Base-by-base conservation (phyloP, 805 yeast genomes). In the Pichia nanzhaoensis region DNA sequence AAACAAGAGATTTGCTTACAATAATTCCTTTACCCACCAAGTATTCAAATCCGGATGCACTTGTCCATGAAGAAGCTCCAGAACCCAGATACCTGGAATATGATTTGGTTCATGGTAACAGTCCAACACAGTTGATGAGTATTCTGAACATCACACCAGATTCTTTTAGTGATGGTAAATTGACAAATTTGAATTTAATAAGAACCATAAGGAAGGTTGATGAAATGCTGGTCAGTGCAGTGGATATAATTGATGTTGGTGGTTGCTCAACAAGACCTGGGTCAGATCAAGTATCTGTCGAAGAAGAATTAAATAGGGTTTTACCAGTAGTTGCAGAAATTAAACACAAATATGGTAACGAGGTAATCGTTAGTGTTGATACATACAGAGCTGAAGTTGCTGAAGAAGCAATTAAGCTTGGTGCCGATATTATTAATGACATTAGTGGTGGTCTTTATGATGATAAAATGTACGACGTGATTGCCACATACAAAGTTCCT, bases 181-280 rank as follows among this genome's bases (percentile, higher is more conserved):
- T 58, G 16, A 58, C 68, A 27, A 55, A 55, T 33, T 55, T 67
- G 1, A 57, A 68, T 6, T 32, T 71, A 0, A 71, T 65, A 0
- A 62, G 64, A 10, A 70, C 80, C 2, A 57, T 82, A 22, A 56
- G 54, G 0, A 65, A 67, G 20, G 84, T 82, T 0, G 59, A 64
- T 34, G 51, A 63, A 33, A 72, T 85, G 71, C 71, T 78, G 5
- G 55, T 60, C 0, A 66, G 73, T 19, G 89, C 87, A 1, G 86
- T 89, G n/a, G 69, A 71, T 22, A 84, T 93, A 27, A 70, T 93
- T 33, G 99, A 93, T 61, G 74, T 93, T 44, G 99, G 99, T 8
- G 99, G 99, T 2, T 86, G 88, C 46, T 87, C 96, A 1, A 93
- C 99, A 0, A 74, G 95, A 41, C 99, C 99, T 0, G 87, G 88